These are phyloP conservation scores for Dendrobium officinale DNA, from an alignment of 106 monocot genomes.

Conservation along the genomic window DNA sequence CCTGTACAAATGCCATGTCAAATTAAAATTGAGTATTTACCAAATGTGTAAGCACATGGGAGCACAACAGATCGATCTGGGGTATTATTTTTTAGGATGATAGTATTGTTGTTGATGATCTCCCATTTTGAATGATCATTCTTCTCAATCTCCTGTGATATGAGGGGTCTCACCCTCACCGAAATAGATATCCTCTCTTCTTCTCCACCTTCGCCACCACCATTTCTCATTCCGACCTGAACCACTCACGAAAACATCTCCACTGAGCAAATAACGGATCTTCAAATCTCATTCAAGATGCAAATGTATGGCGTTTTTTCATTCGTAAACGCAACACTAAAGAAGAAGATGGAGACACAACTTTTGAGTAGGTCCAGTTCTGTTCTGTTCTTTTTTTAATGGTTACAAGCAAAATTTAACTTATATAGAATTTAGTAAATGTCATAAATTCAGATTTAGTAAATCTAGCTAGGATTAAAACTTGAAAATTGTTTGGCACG, in stretches of 20 bases:
- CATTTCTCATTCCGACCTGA: slow-evolving; percentile 7
- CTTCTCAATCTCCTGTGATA: slow-evolving; percentile 38
- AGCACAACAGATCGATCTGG: slow-evolving; percentile 38
- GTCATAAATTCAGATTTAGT: too few relatives aligned
- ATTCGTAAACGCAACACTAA: too few relatives aligned
- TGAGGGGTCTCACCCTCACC: slow-evolving; percentile 52
- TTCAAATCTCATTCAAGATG: too few relatives aligned
- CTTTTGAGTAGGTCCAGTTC: too few relatives aligned
- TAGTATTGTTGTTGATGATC: slow-evolving; percentile 40
- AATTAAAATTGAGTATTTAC: slow-evolving; percentile 16
- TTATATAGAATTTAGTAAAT: too few relatives aligned
- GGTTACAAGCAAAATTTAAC: too few relatives aligned
- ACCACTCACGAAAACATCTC: neutral
- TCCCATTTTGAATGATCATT: slow-evolving; percentile 52
- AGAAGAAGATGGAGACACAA: too few relatives aligned
- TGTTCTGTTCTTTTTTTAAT: too few relatives aligned
- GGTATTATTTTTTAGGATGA: slow-evolving; percentile 38
- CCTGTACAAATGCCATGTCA: neutral
- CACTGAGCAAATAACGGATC: too few relatives aligned
- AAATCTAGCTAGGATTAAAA: too few relatives aligned
- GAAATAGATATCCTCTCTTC: slow-evolving; percentile 65
- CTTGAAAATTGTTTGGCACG: too few relatives aligned
- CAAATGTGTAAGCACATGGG: slow-evolving; percentile 45
- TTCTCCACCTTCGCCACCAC: slow-evolving; percentile 17
- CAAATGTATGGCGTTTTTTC: too few relatives aligned